Evolutionary conservation across 805 yeast species (phyloP).

Genomic region (Danielia reshetovae): DNA sequence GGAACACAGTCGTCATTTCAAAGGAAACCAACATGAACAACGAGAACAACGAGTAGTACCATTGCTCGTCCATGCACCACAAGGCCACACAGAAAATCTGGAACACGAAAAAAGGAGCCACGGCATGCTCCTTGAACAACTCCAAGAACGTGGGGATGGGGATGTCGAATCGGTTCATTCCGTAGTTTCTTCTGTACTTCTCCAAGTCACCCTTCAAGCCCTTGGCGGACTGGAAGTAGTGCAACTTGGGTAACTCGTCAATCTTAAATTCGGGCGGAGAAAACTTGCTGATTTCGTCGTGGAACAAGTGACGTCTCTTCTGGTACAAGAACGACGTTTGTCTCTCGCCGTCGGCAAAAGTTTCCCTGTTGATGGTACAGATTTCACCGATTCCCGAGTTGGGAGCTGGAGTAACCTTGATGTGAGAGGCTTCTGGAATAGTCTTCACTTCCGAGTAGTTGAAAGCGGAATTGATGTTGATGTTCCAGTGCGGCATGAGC

Average conservation of each 20-base stretch:
- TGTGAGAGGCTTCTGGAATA: slow-evolving; percentile 63
- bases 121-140: slow-evolving; percentile 93
- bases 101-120: slow-evolving; percentile 96
- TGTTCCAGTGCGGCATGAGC: slow-evolving; percentile 94
- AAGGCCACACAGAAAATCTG: slow-evolving; percentile 93
- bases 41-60: slow-evolving; percentile 92
- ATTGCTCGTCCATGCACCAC: slow-evolving; percentile 95
- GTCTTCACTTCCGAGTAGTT: slow-evolving; percentile 55
- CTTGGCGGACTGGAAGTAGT: slow-evolving; percentile 48
- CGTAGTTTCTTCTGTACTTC: slow-evolving; percentile 56
- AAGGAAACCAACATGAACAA: slow-evolving; percentile 88
- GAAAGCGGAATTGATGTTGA: slow-evolving; percentile 63
- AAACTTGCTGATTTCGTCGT: slow-evolving; percentile 50
- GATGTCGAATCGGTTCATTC: slow-evolving; percentile 85
- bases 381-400: slow-evolving; percentile 86
- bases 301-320: slow-evolving; percentile 82
- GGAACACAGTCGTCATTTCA: slow-evolving; percentile 92
- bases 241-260: slow-evolving; percentile 55
- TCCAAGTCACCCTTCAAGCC: slow-evolving; percentile 57
- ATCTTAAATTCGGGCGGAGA: slow-evolving; percentile 79
- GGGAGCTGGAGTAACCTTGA: slow-evolving; percentile 76
- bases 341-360: slow-evolving; percentile 50
- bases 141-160: slow-evolving; percentile 91
- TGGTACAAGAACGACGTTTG: slow-evolving; percentile 81
- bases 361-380: slow-evolving; percentile 54